Evolutionary conservation across 192 early-diverging fungal species (phyloP).

Genomic region (Backusella luteola): DNA sequence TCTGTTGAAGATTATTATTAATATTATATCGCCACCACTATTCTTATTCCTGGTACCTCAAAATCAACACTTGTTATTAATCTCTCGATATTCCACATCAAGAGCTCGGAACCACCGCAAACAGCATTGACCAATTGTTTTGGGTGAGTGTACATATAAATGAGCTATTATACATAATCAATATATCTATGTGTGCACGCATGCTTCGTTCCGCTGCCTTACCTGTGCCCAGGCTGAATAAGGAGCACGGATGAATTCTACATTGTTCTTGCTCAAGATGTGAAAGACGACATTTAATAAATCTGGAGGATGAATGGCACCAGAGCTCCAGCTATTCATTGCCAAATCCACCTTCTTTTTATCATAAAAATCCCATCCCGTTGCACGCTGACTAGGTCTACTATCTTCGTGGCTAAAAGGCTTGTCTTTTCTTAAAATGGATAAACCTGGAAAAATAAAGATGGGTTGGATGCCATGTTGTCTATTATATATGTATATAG

Average conservation of each 20-base stretch:
- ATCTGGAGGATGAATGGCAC: slow-evolving; percentile 59
- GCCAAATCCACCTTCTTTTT: slow-evolving; percentile 58
- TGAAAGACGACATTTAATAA: slow-evolving; percentile 65
- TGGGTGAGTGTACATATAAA: slow-evolving; percentile 69
- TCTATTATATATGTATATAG: slow-evolving; percentile 28
- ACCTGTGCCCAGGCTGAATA: slow-evolving; percentile 78
- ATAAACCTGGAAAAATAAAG: slow-evolving; percentile 76
- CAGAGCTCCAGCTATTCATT: slow-evolving; percentile 53
- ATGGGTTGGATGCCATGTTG: slow-evolving; percentile 66
- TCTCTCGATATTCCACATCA: slow-evolving; percentile 76
- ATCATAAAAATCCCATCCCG: slow-evolving; percentile 70
- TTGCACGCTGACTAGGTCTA: slow-evolving; percentile 56
- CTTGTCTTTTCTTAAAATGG: slow-evolving; percentile 68
- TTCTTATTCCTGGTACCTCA: slow-evolving; percentile 20
- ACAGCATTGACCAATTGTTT: slow-evolving; percentile 68
- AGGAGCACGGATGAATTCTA: slow-evolving; percentile 78
- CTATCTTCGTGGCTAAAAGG: slow-evolving; percentile 63
- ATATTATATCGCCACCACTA: not conserved
- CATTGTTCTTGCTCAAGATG: slow-evolving; percentile 61
- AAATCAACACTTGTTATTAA: slow-evolving; percentile 68
- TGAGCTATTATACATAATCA: slow-evolving; percentile 43
- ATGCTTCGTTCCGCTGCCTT: not conserved
- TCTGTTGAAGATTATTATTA: slow-evolving; percentile 32
- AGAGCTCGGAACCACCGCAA: slow-evolving; percentile 67
- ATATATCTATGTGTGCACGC: not conserved